phyloP scores from a whole-genome alignment of 768 basidiomycete genomes.

The Clathrus columnatus region DNA sequence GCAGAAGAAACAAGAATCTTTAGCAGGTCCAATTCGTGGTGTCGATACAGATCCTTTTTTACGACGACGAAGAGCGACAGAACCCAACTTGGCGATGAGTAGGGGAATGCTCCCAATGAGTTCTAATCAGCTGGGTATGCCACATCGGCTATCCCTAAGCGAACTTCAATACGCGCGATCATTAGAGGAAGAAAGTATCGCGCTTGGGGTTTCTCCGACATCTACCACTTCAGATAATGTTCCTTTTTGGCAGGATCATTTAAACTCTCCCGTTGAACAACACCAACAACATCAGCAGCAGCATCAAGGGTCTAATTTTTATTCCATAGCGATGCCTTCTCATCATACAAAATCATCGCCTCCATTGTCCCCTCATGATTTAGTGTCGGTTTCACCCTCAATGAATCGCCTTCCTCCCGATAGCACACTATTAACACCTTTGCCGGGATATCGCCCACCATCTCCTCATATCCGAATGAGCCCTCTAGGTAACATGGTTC shows the following conservation, averaged over 20 bases:
- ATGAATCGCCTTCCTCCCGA: conserved; percentile 40
- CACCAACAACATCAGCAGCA: not conserved
- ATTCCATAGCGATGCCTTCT: conserved; percentile 5
- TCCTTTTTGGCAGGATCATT: not conserved
- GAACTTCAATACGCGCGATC: conserved; percentile 1
- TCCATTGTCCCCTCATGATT: conserved; percentile 18
- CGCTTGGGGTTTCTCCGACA: not conserved
- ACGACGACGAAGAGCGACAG: conserved; percentile 10
- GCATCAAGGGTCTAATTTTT: too few relatives aligned
- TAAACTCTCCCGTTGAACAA: not conserved
- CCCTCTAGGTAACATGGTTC: conserved; percentile 58
- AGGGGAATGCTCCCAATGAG: not conserved
- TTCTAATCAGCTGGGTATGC: not conserved
- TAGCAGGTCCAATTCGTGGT: not conserved
- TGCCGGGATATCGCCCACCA: conserved; percentile 46
- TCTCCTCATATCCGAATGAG: conserved; percentile 17
- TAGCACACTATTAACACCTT: conserved; percentile 65
- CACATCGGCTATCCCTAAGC: conserved; percentile 2
- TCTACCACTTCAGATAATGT: not conserved
- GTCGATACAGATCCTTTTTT: not conserved
- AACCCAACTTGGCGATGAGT: not conserved
- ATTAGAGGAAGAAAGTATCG: not conserved
- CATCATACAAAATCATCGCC: conserved; percentile 9
- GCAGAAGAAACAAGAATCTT: conserved; percentile 67
- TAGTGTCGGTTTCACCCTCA: conserved; percentile 6